These are phyloP conservation scores for Geotrichum klebahnii DNA, from an alignment of 1,139 yeast genomes.

Conservation along the genomic window DNA sequence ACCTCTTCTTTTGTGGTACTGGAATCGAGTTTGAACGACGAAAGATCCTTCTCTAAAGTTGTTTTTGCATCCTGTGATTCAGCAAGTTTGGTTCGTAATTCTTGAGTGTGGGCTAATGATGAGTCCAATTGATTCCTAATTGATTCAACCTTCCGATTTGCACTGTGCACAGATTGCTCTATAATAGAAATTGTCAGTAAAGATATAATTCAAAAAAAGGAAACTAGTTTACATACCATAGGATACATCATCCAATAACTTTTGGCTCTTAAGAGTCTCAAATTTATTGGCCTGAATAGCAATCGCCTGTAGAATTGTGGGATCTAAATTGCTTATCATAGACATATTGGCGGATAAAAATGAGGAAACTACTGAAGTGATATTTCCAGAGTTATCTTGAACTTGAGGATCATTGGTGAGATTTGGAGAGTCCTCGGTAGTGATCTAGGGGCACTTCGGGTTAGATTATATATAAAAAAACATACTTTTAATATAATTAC, in stretches of 20 bases:
- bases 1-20: constrained; percentile 26
- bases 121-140: constrained; percentile 35
- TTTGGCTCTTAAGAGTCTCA: constrained; percentile 51
- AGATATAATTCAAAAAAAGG: neutral
- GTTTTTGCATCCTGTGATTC: constrained; percentile 37
- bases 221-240: constrained; percentile 45
- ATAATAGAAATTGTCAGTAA: neutral
- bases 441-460: too few relatives aligned
- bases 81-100: constrained; percentile 28
- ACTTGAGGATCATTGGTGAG: too few relatives aligned
- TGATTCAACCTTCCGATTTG: constrained; percentile 38
- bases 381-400: neutral
- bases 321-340: constrained; percentile 1
- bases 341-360: constrained; percentile 3
- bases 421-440: too few relatives aligned
- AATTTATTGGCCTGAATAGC: constrained; percentile 47
- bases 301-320: constrained; percentile 36
- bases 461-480: too few relatives aligned
- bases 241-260: constrained; percentile 47
- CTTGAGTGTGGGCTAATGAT: constrained; percentile 4
- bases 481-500: too few relatives aligned
- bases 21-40: constrained; percentile 32
- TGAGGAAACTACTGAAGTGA: constrained; percentile 4
- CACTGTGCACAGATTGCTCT: constrained; percentile 9
- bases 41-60: constrained; percentile 35